phyloP scores from a whole-genome alignment of 2,329 filamentous ascomycete species.

The Onygenales sp. region DNA sequence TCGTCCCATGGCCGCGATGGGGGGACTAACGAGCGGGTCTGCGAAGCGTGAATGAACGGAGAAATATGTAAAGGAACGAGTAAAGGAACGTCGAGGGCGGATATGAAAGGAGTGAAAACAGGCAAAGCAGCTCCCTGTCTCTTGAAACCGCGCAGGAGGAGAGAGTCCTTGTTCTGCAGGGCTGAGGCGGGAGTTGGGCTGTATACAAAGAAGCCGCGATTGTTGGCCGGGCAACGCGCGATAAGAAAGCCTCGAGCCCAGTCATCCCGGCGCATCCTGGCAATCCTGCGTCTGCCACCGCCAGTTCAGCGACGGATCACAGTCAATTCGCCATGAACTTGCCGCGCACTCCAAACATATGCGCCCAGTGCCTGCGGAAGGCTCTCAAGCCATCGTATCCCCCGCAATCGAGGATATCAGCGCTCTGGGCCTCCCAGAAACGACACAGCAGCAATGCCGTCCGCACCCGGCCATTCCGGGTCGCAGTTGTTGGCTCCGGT shows the following conservation, averaged over 20 bases:
- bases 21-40: constrained; percentile 16
- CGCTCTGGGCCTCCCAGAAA: neutral
- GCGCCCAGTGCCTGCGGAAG: constrained; percentile 5
- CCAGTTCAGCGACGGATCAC: constrained; percentile 12
- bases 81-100: neutral
- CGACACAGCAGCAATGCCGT: constrained; percentile 7
- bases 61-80: neutral
- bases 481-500: constrained; percentile 86
- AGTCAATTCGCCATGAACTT: constrained; percentile 15
- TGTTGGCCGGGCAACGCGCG: constrained; percentile 23
- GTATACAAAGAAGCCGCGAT: constrained; percentile 14
- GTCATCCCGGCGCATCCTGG: neutral
- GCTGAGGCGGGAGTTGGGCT: constrained; percentile 5
- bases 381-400: neutral
- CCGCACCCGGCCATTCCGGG: constrained; percentile 49
- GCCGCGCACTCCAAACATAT: constrained; percentile 5
- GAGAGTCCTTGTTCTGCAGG: neutral
- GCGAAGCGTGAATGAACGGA: constrained; percentile 22
- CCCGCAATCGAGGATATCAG: neutral
- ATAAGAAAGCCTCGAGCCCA: constrained; percentile 8
- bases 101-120: neutral
- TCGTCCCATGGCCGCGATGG: constrained; percentile 38
- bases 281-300: neutral
- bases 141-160: too few species aligned
- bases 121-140: neutral